Base-by-base conservation (phyloP, 108 stramenopile species). In the Epithemia pelagica region DNA sequence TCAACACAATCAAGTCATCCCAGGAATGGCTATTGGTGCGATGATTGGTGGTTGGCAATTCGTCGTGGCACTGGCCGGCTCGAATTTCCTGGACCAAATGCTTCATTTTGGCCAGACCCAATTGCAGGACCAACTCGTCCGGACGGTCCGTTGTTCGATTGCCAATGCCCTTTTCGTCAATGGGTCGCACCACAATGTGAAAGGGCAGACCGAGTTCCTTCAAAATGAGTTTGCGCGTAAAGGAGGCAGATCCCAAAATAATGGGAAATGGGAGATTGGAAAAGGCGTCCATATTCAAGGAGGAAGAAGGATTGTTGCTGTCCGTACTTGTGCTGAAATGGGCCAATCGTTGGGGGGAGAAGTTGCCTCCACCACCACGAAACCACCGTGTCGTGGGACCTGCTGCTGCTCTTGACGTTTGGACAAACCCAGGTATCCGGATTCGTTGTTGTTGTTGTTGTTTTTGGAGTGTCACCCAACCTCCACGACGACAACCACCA, bases 151-250 rank as follows among this genome's bases (percentile, higher is more conserved):
- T 55, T 21, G 61, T 32, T 2, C 89, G 79, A 78, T 90, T 84
- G 8, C 91, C 91, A 30, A 93, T 30, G 15, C 56, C 60, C 66
- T 82, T 75, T 72, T 93, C 91, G 64, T 93, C 91, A 68, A 93
- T 93, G 10, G 87, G 79, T 19, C 87, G 79, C 0, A 84, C 83
- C 21, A 88, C n/a, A 24, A 81, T 68, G 30, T 73, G 68, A 72
- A 71, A 88, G 24, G 74, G 73, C 24, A 93, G 71, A 20, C 78
- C 75, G 88, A 93, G 88, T 81, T 93, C 89, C n/a, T 73, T 67
- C 24, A 93, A 64, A 37, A 93, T 88, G 8, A 87, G 63, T 61
- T 87, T 90, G n/a, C 91, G 85, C 1, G 91, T 88, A 69, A 88
- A 93, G 18, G 84, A 85, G 15, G 82, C 86, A 1, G 78, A 80